These are phyloP conservation scores for Zostera marina DNA, from an alignment of 116 monocot species.

Conservation along the genomic window DNA sequence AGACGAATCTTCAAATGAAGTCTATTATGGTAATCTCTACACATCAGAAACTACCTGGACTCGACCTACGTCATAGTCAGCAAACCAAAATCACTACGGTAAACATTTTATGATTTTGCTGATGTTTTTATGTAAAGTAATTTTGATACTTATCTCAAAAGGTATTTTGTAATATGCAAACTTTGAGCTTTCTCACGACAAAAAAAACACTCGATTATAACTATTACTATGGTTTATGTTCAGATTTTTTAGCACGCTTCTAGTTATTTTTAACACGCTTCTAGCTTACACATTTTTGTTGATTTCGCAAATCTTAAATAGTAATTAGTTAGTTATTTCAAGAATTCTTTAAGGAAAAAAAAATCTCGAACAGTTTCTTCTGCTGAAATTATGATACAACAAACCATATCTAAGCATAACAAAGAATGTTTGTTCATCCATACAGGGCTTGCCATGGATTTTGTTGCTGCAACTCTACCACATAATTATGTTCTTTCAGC, in stretches of 20 bases:
- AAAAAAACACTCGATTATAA: no score
- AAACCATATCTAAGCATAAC: neutral
- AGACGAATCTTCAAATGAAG: slow-evolving; percentile 75
- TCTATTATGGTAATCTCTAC: slow-evolving; percentile 67
- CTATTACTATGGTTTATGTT: no score
- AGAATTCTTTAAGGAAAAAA: neutral
- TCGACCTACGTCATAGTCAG: slow-evolving; percentile 23
- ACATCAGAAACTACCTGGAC: slow-evolving; percentile 78
- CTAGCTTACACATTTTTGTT: no score
- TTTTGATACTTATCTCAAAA: no score
- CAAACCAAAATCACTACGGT: neutral
- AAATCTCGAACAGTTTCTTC: neutral
- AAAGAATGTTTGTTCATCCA: no score
- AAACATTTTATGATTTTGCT: neutral
- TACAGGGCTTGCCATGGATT: neutral
- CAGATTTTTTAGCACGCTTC: no score
- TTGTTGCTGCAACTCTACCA: neutral
- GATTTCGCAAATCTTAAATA: neutral
- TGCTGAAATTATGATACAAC: neutral
- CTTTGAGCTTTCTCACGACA: no score
- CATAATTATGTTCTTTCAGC: neutral
- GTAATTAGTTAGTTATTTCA: no score
- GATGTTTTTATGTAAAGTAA: no score
- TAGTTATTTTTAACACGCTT: neutral
- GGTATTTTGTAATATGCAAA: no score